phyloP scores from a whole-genome alignment of 345 rosid genomes.

The Aquilaria malaccensis region DNA sequence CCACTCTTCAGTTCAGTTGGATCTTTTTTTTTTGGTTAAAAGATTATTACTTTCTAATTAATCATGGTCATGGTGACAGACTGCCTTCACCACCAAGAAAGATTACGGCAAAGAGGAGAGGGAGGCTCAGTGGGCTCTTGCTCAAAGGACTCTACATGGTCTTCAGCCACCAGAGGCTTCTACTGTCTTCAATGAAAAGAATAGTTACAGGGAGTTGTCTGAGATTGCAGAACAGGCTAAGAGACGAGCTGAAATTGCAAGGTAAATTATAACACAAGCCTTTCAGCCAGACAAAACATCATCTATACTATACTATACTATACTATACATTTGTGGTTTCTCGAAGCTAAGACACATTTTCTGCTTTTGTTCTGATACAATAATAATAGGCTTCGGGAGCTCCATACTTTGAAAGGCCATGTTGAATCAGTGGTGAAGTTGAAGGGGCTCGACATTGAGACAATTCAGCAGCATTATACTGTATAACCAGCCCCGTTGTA shows the following conservation, averaged over 20 bases:
- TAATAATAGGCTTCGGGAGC: constrained; percentile 61
- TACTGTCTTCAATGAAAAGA: constrained; percentile 42
- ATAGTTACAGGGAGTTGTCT: constrained; percentile 59
- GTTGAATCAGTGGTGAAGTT: constrained; percentile 89
- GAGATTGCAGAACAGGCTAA: constrained; percentile 91
- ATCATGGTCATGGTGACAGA: constrained; percentile 25
- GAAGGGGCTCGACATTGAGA: constrained; percentile 72
- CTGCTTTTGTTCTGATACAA: neutral
- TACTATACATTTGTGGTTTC: neutral
- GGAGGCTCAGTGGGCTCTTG: constrained; percentile 91
- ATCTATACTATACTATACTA: neutral
- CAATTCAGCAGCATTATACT: constrained; percentile 77
- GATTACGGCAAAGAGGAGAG: constrained; percentile 82
- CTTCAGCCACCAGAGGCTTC: constrained; percentile 55
- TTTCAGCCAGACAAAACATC: neutral
- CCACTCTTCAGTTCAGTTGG: neutral
- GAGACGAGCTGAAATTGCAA: constrained; percentile 81
- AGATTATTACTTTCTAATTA: neutral
- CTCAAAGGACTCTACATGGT: constrained; percentile 80
- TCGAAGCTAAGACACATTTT: neutral
- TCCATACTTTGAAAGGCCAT: constrained; percentile 79
- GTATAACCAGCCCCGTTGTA: constrained; percentile 23
- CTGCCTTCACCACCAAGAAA: constrained; percentile 86
- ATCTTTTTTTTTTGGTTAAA: neutral
- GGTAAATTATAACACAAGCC: constrained; percentile 25